phyloP scores from a whole-genome alignment of 805 yeast genomes.

The Wickerhamomyces chambardii region DNA sequence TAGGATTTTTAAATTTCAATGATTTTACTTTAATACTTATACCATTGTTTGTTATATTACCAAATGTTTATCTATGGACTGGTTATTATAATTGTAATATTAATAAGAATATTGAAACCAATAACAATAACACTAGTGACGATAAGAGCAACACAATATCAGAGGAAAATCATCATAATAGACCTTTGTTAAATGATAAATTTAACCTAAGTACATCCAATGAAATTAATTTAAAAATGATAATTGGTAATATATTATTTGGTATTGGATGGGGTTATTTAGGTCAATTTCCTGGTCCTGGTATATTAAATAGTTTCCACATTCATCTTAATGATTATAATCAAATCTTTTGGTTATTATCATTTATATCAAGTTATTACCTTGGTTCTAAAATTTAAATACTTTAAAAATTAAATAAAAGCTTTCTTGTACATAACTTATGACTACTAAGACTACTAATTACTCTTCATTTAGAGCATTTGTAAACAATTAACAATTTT shows the following conservation, averaged over 20 bases:
- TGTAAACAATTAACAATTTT: too few species aligned
- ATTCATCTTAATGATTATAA: constrained; percentile 14
- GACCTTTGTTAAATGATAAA: constrained; percentile 11
- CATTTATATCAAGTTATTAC: background rate
- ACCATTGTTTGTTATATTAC: constrained; percentile 31
- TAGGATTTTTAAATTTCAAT: constrained; percentile 32
- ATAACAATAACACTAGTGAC: too few species aligned
- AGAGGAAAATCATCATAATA: too few species aligned
- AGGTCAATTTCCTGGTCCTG: constrained; percentile 51
- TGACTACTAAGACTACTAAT: too few species aligned
- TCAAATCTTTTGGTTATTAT: constrained; percentile 2
- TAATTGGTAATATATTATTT: constrained; percentile 34
- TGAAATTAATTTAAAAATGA: constrained; percentile 18
- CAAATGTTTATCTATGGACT: constrained; percentile 32
- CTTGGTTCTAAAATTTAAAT: background rate
- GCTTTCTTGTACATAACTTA: too few species aligned
- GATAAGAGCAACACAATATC: too few species aligned
- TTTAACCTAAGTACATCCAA: constrained; percentile 19
- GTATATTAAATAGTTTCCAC: constrained; percentile 18
- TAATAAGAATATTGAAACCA: too few species aligned
- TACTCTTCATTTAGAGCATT: too few species aligned
- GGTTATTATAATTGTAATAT: too few species aligned
- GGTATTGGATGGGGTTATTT: constrained; percentile 46
- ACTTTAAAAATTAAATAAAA: too few species aligned
- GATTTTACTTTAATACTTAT: constrained; percentile 41